Conservation (phyloP, 2,329 filamentous ascomycete species). For the Botrytis tulipae region DNA sequence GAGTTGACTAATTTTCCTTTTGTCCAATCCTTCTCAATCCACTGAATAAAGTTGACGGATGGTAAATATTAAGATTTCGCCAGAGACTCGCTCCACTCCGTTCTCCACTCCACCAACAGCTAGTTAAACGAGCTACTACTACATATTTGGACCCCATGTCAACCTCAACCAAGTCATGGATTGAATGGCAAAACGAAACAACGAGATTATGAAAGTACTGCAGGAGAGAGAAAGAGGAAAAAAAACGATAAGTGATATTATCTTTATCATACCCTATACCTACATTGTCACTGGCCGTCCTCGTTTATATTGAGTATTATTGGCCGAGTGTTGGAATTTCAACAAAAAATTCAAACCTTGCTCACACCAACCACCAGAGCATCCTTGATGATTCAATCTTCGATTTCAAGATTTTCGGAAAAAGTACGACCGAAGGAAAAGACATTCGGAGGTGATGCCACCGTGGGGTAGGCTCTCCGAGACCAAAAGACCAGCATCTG, state of each 20-base stretch:
- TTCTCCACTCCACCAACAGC: not conserved
- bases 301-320: not conserved
- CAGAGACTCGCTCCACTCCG: slow-evolving; percentile 1
- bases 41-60: slow-evolving; percentile 1
- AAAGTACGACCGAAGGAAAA: slow-evolving; percentile 24
- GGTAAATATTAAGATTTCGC: slow-evolving; percentile 5
- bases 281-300: not conserved
- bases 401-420: slow-evolving; percentile 19
- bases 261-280: not conserved
- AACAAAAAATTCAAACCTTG: slow-evolving; percentile 7
- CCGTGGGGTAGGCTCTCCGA: slow-evolving; percentile 19
- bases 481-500: slow-evolving; percentile 9
- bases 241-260: not conserved
- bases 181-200: not conserved
- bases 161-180: not conserved
- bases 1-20: not conserved
- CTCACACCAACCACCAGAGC: not conserved
- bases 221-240: not conserved
- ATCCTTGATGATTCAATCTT: slow-evolving; percentile 6
- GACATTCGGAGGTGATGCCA: slow-evolving; percentile 23
- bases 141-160: slow-evolving; percentile 6
- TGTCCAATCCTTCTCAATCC: slow-evolving; percentile 3
- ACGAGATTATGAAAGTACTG: not conserved
- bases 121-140: not conserved
- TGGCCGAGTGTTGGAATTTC: not conserved